Evolutionary conservation across 2,329 filamentous ascomycete genomes (phyloP), one percentile per base, ranked within the genome.

Genomic region (Mycocentrospora acerina): DNA sequence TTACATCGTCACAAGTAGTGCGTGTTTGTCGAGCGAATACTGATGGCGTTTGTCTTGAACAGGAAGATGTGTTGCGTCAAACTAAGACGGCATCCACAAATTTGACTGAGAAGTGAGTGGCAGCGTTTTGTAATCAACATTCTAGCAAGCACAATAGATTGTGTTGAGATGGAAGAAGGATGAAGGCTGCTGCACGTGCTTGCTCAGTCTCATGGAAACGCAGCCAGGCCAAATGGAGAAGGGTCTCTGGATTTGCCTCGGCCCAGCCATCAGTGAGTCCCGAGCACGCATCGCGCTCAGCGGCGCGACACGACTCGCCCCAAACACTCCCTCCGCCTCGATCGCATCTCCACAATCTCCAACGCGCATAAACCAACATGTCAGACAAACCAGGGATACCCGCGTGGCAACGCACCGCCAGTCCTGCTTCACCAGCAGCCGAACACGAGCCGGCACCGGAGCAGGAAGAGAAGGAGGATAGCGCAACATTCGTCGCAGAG

Each of bases 331-430:
- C 14, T 16, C 29, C 24, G 29, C 13, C 26, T 9, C 14, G 13
- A 15, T 10, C 30, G 10, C n/a, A 18, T 7, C 4, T 13, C 11
- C 17, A 30, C 17, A 11, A 22, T 15, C 13, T 4, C 8, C 4
- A 24, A 14, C 22, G 29, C 15, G 15, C 24, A 10, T 2, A 28
- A 22, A 22, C 4, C 16, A 15, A 26, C 12, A 58, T 58, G 55
- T 50, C 51, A 9, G 35, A 37, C 2, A 60, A 60, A 32, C 50
- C 55, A 22, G 41, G 38, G 9, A 63, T 66, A 41, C 65, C 65
- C n/a, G 54, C 57, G 29, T 68, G 65, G 65, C 65, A 68, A 43
- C 62, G 57, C 40, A 46, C 56, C 18, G 37, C 43, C 19, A 35
- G 44, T 18, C 27, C 48, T n/a, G 25, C 39, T 11, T 32, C 40